Evolutionary conservation across 2,329 filamentous ascomycete species (phyloP).

Genomic region (Pestalotiopsis sp.): DNA sequence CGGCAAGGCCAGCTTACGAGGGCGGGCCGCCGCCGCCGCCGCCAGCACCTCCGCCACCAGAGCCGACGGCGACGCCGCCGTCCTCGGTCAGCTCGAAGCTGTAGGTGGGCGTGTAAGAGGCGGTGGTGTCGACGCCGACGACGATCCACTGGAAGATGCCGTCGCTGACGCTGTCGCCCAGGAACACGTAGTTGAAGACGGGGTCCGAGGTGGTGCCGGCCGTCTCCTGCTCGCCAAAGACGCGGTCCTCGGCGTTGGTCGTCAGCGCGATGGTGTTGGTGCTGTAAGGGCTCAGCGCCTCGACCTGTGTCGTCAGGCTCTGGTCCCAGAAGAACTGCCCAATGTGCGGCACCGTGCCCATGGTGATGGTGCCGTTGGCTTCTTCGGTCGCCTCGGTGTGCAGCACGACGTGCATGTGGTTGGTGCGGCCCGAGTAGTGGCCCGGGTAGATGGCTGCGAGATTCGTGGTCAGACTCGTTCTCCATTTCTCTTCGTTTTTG

Average conservation of each 20-base stretch:
- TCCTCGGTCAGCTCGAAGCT: constrained; percentile 3
- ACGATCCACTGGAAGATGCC: constrained; percentile 6
- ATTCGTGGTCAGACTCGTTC: not conserved
- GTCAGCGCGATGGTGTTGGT: constrained; percentile 2
- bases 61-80: not conserved
- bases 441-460: constrained; percentile 31
- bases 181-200: constrained; percentile 6
- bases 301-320: constrained; percentile 43
- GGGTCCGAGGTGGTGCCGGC: constrained; percentile 2
- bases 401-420: constrained; percentile 50
- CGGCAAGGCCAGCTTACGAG: not conserved
- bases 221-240: constrained; percentile 5
- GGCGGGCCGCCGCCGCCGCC: not conserved
- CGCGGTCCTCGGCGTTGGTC: constrained; percentile 1
- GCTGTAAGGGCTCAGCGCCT: constrained; percentile 3
- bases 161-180: not conserved
- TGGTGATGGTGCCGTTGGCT: constrained; percentile 46
- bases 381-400: constrained; percentile 39
- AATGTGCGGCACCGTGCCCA: constrained; percentile 52
- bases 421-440: constrained; percentile 45
- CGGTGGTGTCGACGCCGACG: not conserved
- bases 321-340: constrained; percentile 63
- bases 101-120: constrained; percentile 4
- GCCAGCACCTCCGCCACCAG: not conserved
- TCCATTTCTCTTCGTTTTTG: no score